Evolutionary conservation across 1,139 yeast genomes (phyloP).

Genomic region (Pneumocystis sp.): DNA sequence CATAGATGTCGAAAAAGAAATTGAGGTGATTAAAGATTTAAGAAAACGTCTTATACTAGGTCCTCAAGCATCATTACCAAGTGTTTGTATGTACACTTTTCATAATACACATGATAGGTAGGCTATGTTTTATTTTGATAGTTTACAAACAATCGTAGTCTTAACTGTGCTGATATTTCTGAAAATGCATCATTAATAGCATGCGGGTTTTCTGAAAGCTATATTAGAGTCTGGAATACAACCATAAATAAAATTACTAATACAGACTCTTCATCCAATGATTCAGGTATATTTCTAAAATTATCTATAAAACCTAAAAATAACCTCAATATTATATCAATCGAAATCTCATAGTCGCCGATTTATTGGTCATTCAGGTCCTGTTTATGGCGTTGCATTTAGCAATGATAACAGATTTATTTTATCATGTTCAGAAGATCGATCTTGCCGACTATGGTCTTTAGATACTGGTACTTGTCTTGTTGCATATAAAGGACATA

Average conservation of each 20-base stretch:
- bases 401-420: slow-evolving; percentile 79
- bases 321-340: slow-evolving; percentile 3
- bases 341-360: slow-evolving; percentile 28
- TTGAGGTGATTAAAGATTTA: slow-evolving; percentile 66
- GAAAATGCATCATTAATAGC: slow-evolving; percentile 79
- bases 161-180: slow-evolving; percentile 73
- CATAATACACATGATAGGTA: slow-evolving; percentile 64
- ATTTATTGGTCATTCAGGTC: slow-evolving; percentile 83
- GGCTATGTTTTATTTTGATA: neutral
- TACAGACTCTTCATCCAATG: slow-evolving; percentile 32
- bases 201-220: slow-evolving; percentile 87
- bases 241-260: slow-evolving; percentile 61
- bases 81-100: slow-evolving; percentile 96
- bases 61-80: slow-evolving; percentile 68
- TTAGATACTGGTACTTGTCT: slow-evolving; percentile 49
- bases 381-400: slow-evolving; percentile 80
- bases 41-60: slow-evolving; percentile 55
- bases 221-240: slow-evolving; percentile 78
- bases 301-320: neutral
- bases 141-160: slow-evolving; percentile 20
- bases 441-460: slow-evolving; percentile 87
- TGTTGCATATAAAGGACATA: slow-evolving; percentile 82
- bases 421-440: slow-evolving; percentile 77
- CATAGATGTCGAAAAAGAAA: slow-evolving; percentile 62
- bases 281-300: neutral